Conservation (phyloP, 2,329 filamentous ascomycete genomes). For the Alternaria triticina region DNA sequence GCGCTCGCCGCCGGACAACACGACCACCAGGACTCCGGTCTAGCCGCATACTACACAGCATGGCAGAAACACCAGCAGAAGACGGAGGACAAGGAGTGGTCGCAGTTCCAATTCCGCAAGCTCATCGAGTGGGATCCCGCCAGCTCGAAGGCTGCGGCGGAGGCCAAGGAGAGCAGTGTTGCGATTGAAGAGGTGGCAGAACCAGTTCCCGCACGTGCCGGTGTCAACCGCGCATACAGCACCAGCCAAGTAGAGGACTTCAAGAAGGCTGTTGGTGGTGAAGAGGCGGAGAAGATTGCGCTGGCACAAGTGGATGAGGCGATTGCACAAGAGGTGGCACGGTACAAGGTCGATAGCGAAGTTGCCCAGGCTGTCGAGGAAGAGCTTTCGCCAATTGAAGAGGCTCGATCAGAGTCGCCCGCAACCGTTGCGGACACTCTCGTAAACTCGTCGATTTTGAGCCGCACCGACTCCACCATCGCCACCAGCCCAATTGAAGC, state of each 20-base stretch:
- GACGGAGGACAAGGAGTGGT: constrained; percentile 81
- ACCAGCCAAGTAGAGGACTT: constrained; percentile 66
- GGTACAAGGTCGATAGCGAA: constrained; percentile 59
- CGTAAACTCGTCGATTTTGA: constrained; percentile 33
- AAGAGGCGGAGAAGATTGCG: constrained; percentile 59
- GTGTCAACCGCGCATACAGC: constrained; percentile 58
- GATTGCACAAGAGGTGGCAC: constrained; percentile 78
- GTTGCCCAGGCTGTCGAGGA: constrained; percentile 43
- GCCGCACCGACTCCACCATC: constrained; percentile 54
- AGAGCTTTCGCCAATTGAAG: constrained; percentile 38
- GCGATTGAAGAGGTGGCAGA: constrained; percentile 41
- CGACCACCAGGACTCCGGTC: constrained; percentile 57
- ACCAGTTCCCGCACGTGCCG: constrained; percentile 34
- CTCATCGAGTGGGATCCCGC: constrained; percentile 84
- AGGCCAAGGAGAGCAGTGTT: constrained; percentile 44
- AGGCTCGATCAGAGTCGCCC: constrained; percentile 40
- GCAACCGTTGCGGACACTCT: constrained; percentile 39
- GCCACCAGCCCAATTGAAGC: constrained; percentile 66
- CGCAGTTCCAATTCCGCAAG: constrained; percentile 87
- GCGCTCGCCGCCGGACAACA: constrained; percentile 33
- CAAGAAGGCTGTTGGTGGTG: constrained; percentile 59
- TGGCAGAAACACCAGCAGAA: constrained; percentile 75
- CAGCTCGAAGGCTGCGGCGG: constrained; percentile 48
- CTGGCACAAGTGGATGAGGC: constrained; percentile 86
- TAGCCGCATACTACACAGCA: constrained; percentile 92